Conservation (phyloP, 768 basidiomycete species). For the Stropharia rugosoannulata region DNA sequence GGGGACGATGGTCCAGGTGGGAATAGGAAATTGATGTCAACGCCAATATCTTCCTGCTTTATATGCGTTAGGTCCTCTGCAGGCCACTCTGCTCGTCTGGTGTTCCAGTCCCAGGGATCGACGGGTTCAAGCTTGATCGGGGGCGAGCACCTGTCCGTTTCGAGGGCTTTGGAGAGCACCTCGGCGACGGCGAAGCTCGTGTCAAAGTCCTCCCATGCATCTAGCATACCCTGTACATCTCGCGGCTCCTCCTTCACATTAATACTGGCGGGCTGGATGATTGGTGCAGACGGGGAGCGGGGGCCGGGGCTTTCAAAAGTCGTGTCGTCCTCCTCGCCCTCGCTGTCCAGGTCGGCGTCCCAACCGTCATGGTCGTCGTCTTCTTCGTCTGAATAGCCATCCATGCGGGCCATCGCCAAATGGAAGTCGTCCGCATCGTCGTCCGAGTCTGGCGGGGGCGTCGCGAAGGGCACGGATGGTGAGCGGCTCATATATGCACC, state of each 20-base stretch:
- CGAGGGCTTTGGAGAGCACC: conserved; percentile 36
- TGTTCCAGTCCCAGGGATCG: conserved; percentile 47
- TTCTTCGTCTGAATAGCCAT: conserved; percentile 31
- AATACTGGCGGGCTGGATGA: conserved; percentile 28
- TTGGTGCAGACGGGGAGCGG: conserved; percentile 59
- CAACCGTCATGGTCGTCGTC: conserved; percentile 35
- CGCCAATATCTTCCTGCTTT: conserved; percentile 49
- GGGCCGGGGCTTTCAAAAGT: conserved; percentile 66
- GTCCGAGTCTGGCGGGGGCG: conserved; percentile 73
- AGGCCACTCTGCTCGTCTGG: conserved; percentile 29
- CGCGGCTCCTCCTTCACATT: conserved; percentile 59
- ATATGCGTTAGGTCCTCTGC: conserved; percentile 32
- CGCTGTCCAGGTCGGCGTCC: conserved; percentile 50
- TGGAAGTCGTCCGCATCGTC: conserved; percentile 56
- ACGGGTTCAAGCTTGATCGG: conserved; percentile 44
- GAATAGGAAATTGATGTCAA: conserved; percentile 33
- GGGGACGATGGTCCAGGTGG: conserved; percentile 27
- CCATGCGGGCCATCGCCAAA: conserved; percentile 40
- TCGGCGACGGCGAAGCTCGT: conserved; percentile 41
- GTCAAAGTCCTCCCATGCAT: conserved; percentile 71
- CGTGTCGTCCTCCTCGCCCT: conserved; percentile 59
- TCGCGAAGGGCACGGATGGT: conserved; percentile 60
- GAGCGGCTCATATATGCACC: conserved; percentile 31
- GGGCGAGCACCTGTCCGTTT: conserved; percentile 22
- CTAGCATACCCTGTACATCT: conserved; percentile 64